Evolutionary conservation across 805 yeast species (phyloP), one percentile per base, ranked within the genome.

Genomic region (Lipomyces starkeyi): DNA sequence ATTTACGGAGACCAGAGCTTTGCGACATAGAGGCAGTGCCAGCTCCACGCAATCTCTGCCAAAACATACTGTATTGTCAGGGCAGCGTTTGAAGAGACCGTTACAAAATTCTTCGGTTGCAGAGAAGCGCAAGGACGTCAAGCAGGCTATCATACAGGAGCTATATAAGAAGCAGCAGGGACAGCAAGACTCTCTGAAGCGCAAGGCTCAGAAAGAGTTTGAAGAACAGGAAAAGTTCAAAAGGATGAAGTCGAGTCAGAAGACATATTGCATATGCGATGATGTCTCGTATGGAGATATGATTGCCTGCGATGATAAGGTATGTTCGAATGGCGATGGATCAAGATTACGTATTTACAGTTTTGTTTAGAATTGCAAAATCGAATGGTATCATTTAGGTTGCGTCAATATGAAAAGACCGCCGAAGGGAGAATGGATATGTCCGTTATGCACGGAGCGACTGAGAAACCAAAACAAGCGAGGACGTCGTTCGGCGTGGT

Each of bases 371-470:
- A 57, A 88, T 67, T 94, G 98, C 81, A 88, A 88, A 77, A 83
- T 92, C 64, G 98, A 93, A 78, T 93, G 98, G 98, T 93, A 93
- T 80, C 98, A 93, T 81, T 82, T 94, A 73, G 96, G 96, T 20
- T 93, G 98, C 79, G 90, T 91, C 56, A 97, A 97, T 0, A 84
- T 93, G 74, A 87, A 88, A 61, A 88, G 92, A 61, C 86, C 94
- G 4, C 98, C 98, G 1, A 90, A 88, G 80, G 93, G 93, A 13
- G 89, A 88, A 74, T 90, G 94, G 94, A 88, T 85, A 73, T 90
- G 94, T 76, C 88, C 88, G 64, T 91, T 87, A 68, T 90, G 94
- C 77, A 47, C 56, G 25, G 62, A 62, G 35, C 60, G 65, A 29
- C 25, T 47, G 27, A 60, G 52, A 27, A 53, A 40, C 49, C 49